phyloP scores from a whole-genome alignment of 768 basidiomycete species.

The Pulveroboletus sp. region DNA sequence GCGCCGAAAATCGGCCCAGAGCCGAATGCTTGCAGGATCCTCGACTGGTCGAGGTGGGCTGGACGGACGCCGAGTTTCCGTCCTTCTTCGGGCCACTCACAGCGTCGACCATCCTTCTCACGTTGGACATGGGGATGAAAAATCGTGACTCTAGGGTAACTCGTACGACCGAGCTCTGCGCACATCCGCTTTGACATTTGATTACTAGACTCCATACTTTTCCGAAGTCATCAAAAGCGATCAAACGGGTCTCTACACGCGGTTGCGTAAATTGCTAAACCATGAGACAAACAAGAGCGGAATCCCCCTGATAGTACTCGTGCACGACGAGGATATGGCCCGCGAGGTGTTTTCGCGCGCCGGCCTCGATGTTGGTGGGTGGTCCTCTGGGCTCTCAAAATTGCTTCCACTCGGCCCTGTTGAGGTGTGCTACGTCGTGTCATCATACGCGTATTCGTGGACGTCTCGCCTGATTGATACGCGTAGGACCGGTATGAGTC shows the following conservation, averaged over 20 bases:
- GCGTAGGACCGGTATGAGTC: slow-evolving; percentile 11
- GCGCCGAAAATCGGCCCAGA: slow-evolving; percentile 20
- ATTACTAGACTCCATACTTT: slow-evolving; percentile 13
- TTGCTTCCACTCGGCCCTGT: too few relatives aligned
- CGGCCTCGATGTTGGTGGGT: too few relatives aligned
- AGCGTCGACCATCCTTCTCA: neutral
- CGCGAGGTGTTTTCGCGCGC: slow-evolving; percentile 19
- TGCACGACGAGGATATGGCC: slow-evolving; percentile 39
- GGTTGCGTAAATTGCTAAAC: slow-evolving; percentile 20
- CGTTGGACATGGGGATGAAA: too few relatives aligned
- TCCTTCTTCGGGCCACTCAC: slow-evolving; percentile 10
- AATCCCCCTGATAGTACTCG: slow-evolving; percentile 43
- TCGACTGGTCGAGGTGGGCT: slow-evolving; percentile 33
- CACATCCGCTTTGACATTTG: neutral
- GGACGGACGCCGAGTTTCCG: slow-evolving; percentile 36
- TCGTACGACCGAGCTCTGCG: neutral
- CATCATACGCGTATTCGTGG: neutral
- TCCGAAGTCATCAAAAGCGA: slow-evolving; percentile 16
- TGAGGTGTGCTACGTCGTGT: neutral
- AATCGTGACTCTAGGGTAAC: too few relatives aligned
- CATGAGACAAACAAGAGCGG: slow-evolving; percentile 16
- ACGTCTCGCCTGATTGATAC: neutral
- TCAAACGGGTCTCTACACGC: slow-evolving; percentile 8
- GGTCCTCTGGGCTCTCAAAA: too few relatives aligned
- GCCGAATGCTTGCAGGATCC: too few relatives aligned